Evolutionary conservation across 805 yeast genomes (phyloP).

Genomic region (Nakazawaea pomicola): DNA sequence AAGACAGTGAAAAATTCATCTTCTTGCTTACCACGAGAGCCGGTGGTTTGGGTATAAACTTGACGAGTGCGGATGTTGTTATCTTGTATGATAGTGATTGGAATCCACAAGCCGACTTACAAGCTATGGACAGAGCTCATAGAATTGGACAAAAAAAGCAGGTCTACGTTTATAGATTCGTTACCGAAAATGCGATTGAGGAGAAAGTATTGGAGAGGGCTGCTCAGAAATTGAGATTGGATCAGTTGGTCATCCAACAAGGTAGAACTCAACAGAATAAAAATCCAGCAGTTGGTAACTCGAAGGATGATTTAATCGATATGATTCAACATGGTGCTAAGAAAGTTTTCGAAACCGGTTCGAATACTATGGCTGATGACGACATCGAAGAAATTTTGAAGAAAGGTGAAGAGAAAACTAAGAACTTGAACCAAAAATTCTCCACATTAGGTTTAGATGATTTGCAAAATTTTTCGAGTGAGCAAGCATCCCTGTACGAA

Average conservation of each 20-base stretch:
- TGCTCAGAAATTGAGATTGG: conserved; percentile 86
- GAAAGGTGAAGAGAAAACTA: conserved; percentile 80
- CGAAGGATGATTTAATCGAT: conserved; percentile 80
- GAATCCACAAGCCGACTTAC: conserved; percentile 98
- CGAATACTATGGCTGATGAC: conserved; percentile 34
- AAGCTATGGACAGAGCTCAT: conserved; percentile 98
- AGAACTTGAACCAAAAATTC: conserved; percentile 72
- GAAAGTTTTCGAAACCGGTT: conserved; percentile 62
- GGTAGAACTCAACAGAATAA: conserved; percentile 50
- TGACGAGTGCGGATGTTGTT: conserved; percentile 89
- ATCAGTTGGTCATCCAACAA: conserved; percentile 94
- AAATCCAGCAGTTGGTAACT: conserved; percentile 40
- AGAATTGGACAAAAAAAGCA: conserved; percentile 97
- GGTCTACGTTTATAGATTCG: conserved; percentile 87
- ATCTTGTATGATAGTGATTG: conserved; percentile 89
- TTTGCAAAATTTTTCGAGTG: conserved; percentile 84
- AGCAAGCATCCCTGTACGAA: conserved; percentile 79
- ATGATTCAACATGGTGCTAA: conserved; percentile 98
- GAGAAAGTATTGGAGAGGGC: conserved; percentile 96
- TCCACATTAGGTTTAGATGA: conserved; percentile 89
- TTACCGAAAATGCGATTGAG: conserved; percentile 93
- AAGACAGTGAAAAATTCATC: conserved; percentile 76
- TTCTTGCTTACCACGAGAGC: conserved; percentile 91
- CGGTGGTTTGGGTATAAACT: conserved; percentile 92
- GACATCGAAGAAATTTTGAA: conserved; percentile 82